Evolutionary conservation across 2,329 filamentous ascomycete genomes (phyloP), one percentile per base, ranked within the genome.

Genomic region (Coniochaeta sp.): DNA sequence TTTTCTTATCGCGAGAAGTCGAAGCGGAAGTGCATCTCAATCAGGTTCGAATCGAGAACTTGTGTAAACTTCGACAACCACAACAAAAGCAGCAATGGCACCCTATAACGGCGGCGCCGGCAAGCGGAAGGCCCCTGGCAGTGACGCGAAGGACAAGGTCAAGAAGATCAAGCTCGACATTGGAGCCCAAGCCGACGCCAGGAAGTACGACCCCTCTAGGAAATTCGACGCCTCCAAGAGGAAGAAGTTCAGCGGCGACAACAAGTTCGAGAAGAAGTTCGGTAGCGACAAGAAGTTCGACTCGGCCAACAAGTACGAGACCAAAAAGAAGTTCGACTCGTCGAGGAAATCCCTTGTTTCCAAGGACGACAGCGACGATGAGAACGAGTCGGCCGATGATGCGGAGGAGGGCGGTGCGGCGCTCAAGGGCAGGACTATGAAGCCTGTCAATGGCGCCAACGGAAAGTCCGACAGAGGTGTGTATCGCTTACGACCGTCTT

Each of bases 391-490:
- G 46, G 70, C 65, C 48, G 63, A 64, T n/a, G 77, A 80, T 50
- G 71, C 69, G 14, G 79, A 79, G 9, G 77, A 80, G 53, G 78
- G 78, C 7, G 78, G 79, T 48, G 78, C 68, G 22, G 64, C 69
- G 52, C 66, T 80, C 59, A 71, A 71, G 54, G 38, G 38, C 3
- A 24, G 38, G 20, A 26, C 38, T 61, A 58, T 61, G 67, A 55
- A 51, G 50, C 56, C 50, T 12, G 56, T 52, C 33, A 63, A 67
- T 46, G 67, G 67, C 50, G n/a, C n/a, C n/a, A n/a, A n/a, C n/a
- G n/a, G n/a, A n/a, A 59, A 42, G 38, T 24, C 18, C n/a, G 38
- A 42, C 3, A 26, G 22, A 24, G 38, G 38, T 42, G 22, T 42
- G 38, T 42, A n/a, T n/a, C 14, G 12, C 10, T n/a, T 6, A 42